A percentile compares a stretch with the other conserved stretches of the same genome.
Evolutionary conservation across 2,329 filamentous ascomycete genomes (phyloP).

Genomic region (Akanthomyces dipterigenus): DNA sequence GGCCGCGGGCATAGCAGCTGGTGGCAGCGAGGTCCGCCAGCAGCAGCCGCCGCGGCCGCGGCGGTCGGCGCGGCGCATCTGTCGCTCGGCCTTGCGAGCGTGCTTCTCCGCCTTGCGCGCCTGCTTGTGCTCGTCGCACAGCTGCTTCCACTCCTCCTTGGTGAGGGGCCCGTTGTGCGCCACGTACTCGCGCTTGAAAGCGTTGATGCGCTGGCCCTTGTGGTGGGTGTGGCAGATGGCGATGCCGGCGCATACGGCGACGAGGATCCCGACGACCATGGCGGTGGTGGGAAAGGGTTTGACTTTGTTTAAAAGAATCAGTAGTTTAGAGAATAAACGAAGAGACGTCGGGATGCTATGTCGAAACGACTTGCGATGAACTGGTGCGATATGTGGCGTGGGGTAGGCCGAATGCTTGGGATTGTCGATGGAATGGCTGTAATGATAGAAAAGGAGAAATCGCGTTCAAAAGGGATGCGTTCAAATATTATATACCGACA

Average conservation of each 20-base stretch:
- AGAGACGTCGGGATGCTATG: too few species aligned
- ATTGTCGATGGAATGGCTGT: neutral
- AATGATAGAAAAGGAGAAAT: neutral
- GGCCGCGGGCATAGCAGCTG: neutral
- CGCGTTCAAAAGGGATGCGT: neutral
- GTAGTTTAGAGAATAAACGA: neutral
- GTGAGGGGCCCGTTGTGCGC: neutral
- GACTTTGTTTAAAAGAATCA: too few species aligned
- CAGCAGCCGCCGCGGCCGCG: neutral
- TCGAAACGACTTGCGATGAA: neutral
- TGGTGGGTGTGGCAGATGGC: slow-evolving; percentile 10
- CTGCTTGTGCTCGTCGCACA: slow-evolving; percentile 8
- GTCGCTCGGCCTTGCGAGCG: neutral
- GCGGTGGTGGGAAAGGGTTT: neutral
- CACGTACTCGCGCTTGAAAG: neutral
- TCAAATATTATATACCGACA: neutral
- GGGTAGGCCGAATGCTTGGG: neutral
- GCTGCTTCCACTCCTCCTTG: slow-evolving; percentile 6
- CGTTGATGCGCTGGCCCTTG: slow-evolving; percentile 5
- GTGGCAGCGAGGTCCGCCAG: neutral
- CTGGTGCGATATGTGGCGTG: neutral
- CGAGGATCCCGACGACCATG: slow-evolving; percentile 5
- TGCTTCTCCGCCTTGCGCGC: slow-evolving; percentile 5
- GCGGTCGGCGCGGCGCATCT: neutral
- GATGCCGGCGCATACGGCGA: neutral